Evolutionary conservation across 1,284 basidiomycete species (phyloP), one percentile per base, ranked within the genome.

Genomic region (Malassezia equina): DNA sequence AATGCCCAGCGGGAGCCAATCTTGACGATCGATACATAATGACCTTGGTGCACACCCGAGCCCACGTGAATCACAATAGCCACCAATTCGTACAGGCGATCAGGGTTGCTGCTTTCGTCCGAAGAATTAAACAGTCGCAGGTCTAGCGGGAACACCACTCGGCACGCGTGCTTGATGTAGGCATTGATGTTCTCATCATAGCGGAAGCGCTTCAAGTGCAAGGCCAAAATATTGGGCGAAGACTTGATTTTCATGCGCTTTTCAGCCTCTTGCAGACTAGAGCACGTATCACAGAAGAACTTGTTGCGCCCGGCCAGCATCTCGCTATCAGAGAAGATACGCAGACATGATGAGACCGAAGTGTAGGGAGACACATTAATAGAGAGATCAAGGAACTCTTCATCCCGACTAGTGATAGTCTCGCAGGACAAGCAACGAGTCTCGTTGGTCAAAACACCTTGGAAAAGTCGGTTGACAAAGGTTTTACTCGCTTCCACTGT

Each of bases 201-300:
- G 76, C 93, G 95, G 83, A 98, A 98, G 29, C 94, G 84, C 77
- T 98, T 98, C 51, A 98, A 79, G 76, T 98, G 93, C 34, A 98
- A 79, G 12, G 91, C 90, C 24, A 98, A 83, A 34, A 98, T 81
- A 73, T 95, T 90, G 6, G 93, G 90, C 4, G 95, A 80, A 65
- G 85, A 86, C 78, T 95, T 94, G 76, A 98, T 90, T 77, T 95
- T 95, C 90, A 96, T 96, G 63, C 91, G 81, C 79, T 94, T 93
- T 78, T 98, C 93, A 0, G 94, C 93, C 76, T 98, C 94, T 75
- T 96, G 91, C 23, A 96, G 77, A 48, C 90, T 89, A 66, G 90
- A 91, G 76, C 93, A 98, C 15, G 85, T 83, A 76, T 98, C 94
- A 75, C 93, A 98, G 76, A 90, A 95, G 76, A 96, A 98, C 78